phyloP scores from a whole-genome alignment of 306 rosid genomes.

The Hylodesmum podocarpum region DNA sequence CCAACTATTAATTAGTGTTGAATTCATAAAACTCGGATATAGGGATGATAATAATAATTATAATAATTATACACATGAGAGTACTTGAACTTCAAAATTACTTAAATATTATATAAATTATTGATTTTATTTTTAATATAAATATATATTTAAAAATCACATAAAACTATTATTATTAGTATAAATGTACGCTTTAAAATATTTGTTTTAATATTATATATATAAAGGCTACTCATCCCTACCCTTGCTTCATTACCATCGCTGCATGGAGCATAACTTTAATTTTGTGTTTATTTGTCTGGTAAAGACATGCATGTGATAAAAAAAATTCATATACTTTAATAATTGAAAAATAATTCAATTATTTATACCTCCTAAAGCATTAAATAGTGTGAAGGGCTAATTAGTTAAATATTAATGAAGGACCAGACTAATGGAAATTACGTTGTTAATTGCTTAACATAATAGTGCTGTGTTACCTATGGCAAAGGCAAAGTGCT shows the following conservation, averaged over 20 bases:
- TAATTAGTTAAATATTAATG: conserved; percentile 17
- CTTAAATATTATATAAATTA: no score
- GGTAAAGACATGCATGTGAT: neutral
- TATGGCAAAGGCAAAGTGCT: conserved; percentile 28
- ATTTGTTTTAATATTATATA: no score
- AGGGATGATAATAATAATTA: no score
- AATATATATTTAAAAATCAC: no score
- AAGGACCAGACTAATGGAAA: conserved; percentile 29
- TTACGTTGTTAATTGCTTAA: conserved; percentile 16
- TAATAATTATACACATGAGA: no score
- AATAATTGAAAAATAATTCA: neutral
- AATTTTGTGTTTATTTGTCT: neutral
- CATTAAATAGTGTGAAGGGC: neutral
- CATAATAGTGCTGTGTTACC: neutral
- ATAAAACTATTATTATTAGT: no score
- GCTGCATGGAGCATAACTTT: neutral
- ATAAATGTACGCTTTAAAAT: no score
- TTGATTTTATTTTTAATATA: no score
- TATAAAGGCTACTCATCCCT: no score
- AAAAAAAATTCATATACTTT: neutral
- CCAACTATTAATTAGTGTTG: no score
- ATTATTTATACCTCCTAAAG: neutral
- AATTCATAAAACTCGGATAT: neutral
- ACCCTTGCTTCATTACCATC: no score
- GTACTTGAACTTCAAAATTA: no score